Conservation (phyloP, 2,329 filamentous ascomycete species). For the Talaromyces rugulosus region DNA sequence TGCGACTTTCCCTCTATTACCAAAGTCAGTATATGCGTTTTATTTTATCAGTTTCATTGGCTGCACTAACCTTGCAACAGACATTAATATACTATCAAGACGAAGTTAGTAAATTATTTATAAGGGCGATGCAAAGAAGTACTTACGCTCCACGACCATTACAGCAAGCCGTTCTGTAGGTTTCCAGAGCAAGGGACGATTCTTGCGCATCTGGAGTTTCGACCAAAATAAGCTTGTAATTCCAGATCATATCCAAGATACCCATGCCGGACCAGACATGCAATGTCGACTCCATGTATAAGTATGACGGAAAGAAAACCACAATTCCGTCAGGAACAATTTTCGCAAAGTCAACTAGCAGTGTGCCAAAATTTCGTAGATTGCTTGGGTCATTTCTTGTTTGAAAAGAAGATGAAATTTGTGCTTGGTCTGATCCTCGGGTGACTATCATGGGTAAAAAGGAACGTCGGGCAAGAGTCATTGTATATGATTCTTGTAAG, state of each 20-base stretch:
- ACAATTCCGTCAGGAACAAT: constrained; percentile 95
- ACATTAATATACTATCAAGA: constrained; percentile 10
- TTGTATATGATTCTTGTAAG: constrained; percentile 93
- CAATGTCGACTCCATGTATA: constrained; percentile 99
- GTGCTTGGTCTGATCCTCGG: constrained; percentile 85
- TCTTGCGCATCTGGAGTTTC: constrained; percentile 97
- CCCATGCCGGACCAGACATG: constrained; percentile 99
- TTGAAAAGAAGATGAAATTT: constrained; percentile 89
- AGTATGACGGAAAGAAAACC: constrained; percentile 98
- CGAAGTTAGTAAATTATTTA: not conserved
- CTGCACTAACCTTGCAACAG: constrained; percentile 11
- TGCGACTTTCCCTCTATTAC: constrained; percentile 77
- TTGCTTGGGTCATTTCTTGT: constrained; percentile 93
- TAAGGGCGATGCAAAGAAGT: not conserved
- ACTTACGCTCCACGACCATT: constrained; percentile 77
- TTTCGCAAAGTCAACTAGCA: constrained; percentile 91
- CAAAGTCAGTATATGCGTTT: not conserved
- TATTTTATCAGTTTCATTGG: not conserved
- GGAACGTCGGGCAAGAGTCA: constrained; percentile 91
- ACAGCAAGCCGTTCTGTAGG: constrained; percentile 94
- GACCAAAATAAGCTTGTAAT: constrained; percentile 96
- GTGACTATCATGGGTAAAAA: constrained; percentile 98
- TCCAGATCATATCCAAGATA: constrained; percentile 96
- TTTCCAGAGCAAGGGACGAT: constrained; percentile 90
- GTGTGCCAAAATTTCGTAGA: constrained; percentile 92